Evolutionary conservation across 2,329 filamentous ascomycete species (phyloP).

Genomic region (Beauveria varroae): DNA sequence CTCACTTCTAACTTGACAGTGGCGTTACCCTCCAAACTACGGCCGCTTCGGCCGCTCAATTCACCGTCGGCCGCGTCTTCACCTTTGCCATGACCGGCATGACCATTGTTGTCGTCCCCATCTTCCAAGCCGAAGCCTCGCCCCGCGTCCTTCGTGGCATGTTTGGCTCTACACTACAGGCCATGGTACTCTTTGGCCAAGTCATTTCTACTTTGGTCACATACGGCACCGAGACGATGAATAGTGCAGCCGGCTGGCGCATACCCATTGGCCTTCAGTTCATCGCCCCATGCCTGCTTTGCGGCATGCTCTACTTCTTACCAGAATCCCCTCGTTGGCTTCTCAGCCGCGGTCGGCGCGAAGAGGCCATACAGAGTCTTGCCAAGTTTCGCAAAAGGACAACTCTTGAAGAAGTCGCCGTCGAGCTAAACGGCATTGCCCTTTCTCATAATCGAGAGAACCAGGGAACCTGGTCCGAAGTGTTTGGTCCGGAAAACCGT

Average conservation of each 20-base stretch:
- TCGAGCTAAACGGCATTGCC: constrained; percentile 18
- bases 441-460: constrained; percentile 15
- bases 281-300: constrained; percentile 29
- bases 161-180: constrained; percentile 21
- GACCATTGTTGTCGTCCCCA: constrained; percentile 24
- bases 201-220: constrained; percentile 20
- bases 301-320: constrained; percentile 27
- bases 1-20: constrained; percentile 8
- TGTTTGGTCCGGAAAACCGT: constrained; percentile 18
- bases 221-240: constrained; percentile 20
- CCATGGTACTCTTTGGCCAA: constrained; percentile 21
- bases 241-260: constrained; percentile 27
- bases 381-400: constrained; percentile 23
- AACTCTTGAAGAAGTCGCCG: constrained; percentile 19
- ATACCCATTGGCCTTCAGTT: constrained; percentile 39
- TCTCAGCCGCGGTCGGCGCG: constrained; percentile 28
- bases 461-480: constrained; percentile 18
- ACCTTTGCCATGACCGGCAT: constrained; percentile 25
- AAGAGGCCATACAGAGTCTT: constrained; percentile 27
- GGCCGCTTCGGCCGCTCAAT: constrained; percentile 22
- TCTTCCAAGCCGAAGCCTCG: constrained; percentile 22
- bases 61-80: constrained; percentile 23
- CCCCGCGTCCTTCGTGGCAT: constrained; percentile 22
- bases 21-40: constrained; percentile 23
- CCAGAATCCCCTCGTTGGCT: constrained; percentile 41